Evolutionary conservation across 306 rosid species (phyloP), one percentile per base, ranked within the genome.

Genomic region (Citrullus mucosospermus): DNA sequence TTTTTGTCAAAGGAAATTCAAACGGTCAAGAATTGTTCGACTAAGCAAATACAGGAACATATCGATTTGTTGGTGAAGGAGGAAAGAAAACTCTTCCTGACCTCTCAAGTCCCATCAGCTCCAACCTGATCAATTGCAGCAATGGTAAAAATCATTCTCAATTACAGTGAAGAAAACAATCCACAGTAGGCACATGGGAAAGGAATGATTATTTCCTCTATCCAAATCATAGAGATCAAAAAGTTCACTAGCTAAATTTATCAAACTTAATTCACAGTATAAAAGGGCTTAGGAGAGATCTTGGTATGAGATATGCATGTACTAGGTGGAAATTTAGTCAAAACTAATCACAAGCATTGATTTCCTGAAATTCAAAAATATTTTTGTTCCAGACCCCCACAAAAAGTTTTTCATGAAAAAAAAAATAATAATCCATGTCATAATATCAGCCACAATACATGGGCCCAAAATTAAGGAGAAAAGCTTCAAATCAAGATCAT

Each of bases 401-500:
- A 76, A 11, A 66, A 51, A 62, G 65, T 22, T 10, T 5, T n/a
- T 38, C 69, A 14, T 36, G 6, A 68, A 41, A 68, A 68, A 22
- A 30, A 67, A 5, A 36, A 67, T 0, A 8, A 2, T 4, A n/a
- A 39, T 69, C 54, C 38, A 66, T 12, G 57, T 66, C 75, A 63
- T 78, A 32, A 63, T 60, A 25, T 63, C 75, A 78, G 76, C 76
- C 54, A 78, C 69, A 66, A 60, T 38, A 65, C 44, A 50, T 66
- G 75, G 75, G 36, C 65, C 75, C 61, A 66, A 78, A 50, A 34
- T 78, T 28, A 78, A 66, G 81, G 75, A 78, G 75, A 78, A 75
- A 78, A 51, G 80, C 75, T 78, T 53, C 61, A 41, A 78, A 78
- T 78, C 75, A 78, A 50, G 76, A 78, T 51, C 81, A 78, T 34